phyloP scores from a whole-genome alignment of 2,329 filamentous ascomycete genomes.

The Stemphylium vesicarium region DNA sequence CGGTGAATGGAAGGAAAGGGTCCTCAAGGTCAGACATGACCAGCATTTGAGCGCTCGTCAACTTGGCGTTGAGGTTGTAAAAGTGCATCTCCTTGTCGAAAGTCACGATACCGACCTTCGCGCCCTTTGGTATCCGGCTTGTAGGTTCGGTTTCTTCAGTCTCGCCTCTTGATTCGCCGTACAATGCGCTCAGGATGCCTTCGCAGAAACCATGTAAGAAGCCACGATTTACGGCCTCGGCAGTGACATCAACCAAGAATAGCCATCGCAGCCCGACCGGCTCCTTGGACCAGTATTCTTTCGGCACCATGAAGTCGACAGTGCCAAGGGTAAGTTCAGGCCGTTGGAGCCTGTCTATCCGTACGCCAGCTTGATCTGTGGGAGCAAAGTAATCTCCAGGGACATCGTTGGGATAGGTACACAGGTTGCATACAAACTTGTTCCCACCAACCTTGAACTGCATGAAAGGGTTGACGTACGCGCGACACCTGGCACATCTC shows the following conservation, averaged over 20 bases:
- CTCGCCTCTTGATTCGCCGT: conserved; percentile 64
- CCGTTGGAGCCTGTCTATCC: conserved; percentile 85
- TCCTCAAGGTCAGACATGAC: conserved; percentile 98
- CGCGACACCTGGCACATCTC: conserved; percentile 87
- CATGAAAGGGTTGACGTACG: conserved; percentile 99
- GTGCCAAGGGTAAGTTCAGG: conserved; percentile 91
- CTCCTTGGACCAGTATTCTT: conserved; percentile 97
- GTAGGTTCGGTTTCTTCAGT: conserved; percentile 59
- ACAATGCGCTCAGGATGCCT: conserved; percentile 83
- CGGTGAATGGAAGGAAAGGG: conserved; percentile 89
- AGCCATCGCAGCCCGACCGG: conserved; percentile 87
- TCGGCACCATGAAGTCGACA: conserved; percentile 94
- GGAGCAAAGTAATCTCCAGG: conserved; percentile 91
- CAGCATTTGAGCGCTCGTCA: conserved; percentile 95
- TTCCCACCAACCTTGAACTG: conserved; percentile 92
- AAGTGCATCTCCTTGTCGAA: conserved; percentile 98
- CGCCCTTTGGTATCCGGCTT: conserved; percentile 71
- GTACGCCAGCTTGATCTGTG: conserved; percentile 82
- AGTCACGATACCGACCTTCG: conserved; percentile 92
- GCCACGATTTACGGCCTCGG: conserved; percentile 88
- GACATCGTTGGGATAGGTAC: conserved; percentile 95
- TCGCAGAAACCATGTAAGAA: conserved; percentile 90
- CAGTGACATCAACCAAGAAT: conserved; percentile 91
- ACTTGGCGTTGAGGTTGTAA: conserved; percentile 83
- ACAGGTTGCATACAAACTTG: conserved; percentile 98